Percentiles rank a stretch among this genome's conserved stretches.
Conservation (phyloP, 2,329 filamentous ascomycete genomes). For the Fusarium compactum region DNA sequence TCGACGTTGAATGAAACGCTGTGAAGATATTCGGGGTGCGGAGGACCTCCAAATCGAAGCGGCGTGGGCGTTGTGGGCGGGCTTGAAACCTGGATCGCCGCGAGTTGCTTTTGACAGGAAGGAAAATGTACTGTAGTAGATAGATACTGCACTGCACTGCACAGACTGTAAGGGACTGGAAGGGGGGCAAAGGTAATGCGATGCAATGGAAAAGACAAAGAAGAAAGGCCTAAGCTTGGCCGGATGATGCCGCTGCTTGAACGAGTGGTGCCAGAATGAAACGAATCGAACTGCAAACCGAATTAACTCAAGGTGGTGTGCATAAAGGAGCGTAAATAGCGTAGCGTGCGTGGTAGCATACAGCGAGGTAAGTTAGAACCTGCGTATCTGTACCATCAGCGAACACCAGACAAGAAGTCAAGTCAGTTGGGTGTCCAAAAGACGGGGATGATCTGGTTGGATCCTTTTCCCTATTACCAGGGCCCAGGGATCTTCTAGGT, state of each 20-base stretch:
- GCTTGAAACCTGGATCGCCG: conserved; percentile 40
- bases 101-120: conserved; percentile 21
- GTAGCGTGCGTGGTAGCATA: conserved; percentile 11
- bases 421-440: conserved; percentile 10
- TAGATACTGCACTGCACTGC: conserved; percentile 9
- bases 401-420: not conserved
- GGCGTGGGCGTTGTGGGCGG: conserved; percentile 24
- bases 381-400: conserved; percentile 3
- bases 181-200: conserved; percentile 2
- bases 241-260: conserved; percentile 30
- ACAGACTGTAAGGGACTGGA: not conserved
- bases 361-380: conserved; percentile 11
- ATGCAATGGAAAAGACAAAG: conserved; percentile 24
- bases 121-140: conserved; percentile 9
- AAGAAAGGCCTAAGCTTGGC: conserved; percentile 19
- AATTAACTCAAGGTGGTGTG: conserved; percentile 27
- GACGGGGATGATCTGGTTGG: conserved; percentile 32
- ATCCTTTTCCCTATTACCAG: conserved; percentile 31
- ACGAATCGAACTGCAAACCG: conserved; percentile 21
- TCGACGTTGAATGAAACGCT: conserved; percentile 21
- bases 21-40: conserved; percentile 26
- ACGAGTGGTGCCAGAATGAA: conserved; percentile 25
- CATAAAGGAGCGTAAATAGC: conserved; percentile 33
- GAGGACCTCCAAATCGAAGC: conserved; percentile 30
- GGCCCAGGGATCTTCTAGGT: conserved; percentile 20